phyloP scores from a whole-genome alignment of 495 filamentous ascomycete genomes.

The Cladorrhinum samala region DNA sequence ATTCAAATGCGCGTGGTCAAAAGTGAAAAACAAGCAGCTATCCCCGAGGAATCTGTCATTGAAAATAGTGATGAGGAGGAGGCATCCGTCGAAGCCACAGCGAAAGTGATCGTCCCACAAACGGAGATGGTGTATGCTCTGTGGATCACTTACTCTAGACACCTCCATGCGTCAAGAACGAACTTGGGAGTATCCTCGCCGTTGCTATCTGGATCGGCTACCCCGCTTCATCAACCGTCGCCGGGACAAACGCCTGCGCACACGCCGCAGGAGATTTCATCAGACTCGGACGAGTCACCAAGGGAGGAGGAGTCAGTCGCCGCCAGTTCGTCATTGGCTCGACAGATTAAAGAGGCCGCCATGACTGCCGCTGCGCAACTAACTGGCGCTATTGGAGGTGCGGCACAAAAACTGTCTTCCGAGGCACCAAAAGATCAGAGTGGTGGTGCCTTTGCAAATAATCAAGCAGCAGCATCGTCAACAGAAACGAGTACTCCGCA shows the following conservation, averaged over 20 bases:
- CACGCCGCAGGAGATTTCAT: constrained; percentile 46
- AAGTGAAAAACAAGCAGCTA: constrained; percentile 56
- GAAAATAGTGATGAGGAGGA: constrained; percentile 49
- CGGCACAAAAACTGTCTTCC: constrained; percentile 5
- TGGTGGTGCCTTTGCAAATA: no score
- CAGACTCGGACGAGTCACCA: constrained; percentile 39
- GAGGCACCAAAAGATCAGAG: constrained; percentile 18
- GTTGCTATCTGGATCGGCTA: constrained; percentile 51
- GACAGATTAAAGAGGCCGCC: constrained; percentile 69
- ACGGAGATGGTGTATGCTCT: constrained; percentile 88
- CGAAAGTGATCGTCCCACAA: constrained; percentile 27
- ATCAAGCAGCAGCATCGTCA: no score
- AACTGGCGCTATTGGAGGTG: constrained; percentile 23
- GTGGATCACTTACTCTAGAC: constrained; percentile 94
- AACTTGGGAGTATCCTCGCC: constrained; percentile 53
- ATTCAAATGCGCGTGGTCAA: constrained; percentile 93
- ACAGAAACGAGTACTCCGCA: constrained; percentile 30
- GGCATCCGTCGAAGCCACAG: constrained; percentile 18
- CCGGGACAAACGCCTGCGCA: constrained; percentile 61
- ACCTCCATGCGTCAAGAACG: constrained; percentile 67
- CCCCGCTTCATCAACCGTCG: constrained; percentile 68
- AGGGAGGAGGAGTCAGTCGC: constrained; percentile 32
- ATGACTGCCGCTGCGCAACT: constrained; percentile 42
- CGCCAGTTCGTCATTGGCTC: constrained; percentile 55
- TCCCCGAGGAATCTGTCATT: constrained; percentile 37